Percentiles rank a stretch among this genome's conserved stretches.
Evolutionary conservation across 1,284 basidiomycete species (phyloP).

Genomic region (Thecaphora thlaspeos): DNA sequence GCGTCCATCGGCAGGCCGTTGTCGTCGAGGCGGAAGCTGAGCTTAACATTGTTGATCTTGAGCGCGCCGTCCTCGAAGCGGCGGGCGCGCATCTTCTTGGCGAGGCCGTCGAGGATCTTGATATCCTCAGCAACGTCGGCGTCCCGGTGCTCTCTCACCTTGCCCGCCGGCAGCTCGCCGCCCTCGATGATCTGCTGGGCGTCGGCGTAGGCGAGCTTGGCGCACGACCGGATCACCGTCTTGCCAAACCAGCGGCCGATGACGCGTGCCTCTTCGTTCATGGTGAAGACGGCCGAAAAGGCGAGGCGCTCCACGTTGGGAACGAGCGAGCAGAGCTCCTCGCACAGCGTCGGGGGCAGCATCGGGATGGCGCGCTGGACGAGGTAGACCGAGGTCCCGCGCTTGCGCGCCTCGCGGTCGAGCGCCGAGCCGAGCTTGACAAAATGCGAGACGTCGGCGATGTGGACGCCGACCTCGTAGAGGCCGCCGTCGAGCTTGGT

Average conservation of each 20-base stretch:
- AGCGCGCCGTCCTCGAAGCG: constrained; percentile 82
- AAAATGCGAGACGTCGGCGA: constrained; percentile 94
- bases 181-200: constrained; percentile 82
- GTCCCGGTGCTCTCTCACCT: constrained; percentile 59
- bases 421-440: constrained; percentile 90
- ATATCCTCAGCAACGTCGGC: constrained; percentile 76
- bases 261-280: constrained; percentile 78
- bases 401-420: constrained; percentile 94
- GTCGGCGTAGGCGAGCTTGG: constrained; percentile 78
- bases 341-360: constrained; percentile 85
- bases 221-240: constrained; percentile 85
- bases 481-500: constrained; percentile 84
- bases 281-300: constrained; percentile 71
- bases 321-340: constrained; percentile 86
- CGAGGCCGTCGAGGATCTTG: constrained; percentile 65
- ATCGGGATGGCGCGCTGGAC: constrained; percentile 93
- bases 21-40: constrained; percentile 79
- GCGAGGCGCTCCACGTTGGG: constrained; percentile 84
- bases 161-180: constrained; percentile 61
- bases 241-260: constrained; percentile 88
- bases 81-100: constrained; percentile 71
- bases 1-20: constrained; percentile 81
- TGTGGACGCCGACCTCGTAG: constrained; percentile 86
- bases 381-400: constrained; percentile 94
- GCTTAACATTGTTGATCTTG: constrained; percentile 69